These are phyloP conservation scores for Colletotrichum noveboracense DNA, from an alignment of 2,329 filamentous ascomycete genomes.

Conservation along the genomic window DNA sequence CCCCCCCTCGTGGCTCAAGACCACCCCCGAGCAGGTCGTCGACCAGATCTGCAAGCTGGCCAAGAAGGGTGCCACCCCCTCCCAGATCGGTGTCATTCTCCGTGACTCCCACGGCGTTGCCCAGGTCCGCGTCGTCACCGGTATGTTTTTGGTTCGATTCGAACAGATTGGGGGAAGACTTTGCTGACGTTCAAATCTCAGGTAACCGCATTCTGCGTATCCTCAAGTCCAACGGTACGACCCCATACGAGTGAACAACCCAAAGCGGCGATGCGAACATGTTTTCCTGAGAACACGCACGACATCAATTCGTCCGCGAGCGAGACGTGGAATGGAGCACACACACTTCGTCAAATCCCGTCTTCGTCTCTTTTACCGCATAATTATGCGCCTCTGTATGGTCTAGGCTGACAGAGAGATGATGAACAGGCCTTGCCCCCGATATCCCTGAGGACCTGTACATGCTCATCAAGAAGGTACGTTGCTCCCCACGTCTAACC, in stretches of 20 bases:
- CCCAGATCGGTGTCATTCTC: conserved; percentile 98
- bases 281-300: neutral
- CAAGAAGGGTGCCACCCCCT: conserved; percentile 97
- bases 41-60: conserved; percentile 99
- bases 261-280: conserved; percentile 5
- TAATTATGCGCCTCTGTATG: conserved; percentile 78
- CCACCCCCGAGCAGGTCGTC: conserved; percentile 96
- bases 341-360: neutral
- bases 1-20: conserved; percentile 96
- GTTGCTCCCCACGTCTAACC: neutral
- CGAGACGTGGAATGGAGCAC: neutral
- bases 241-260: conserved; percentile 40
- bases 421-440: conserved; percentile 87
- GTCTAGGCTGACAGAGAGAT: conserved; percentile 95
- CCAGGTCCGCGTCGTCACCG: conserved; percentile 96
- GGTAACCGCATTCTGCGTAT: conserved; percentile 99
- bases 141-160: conserved; percentile 58
- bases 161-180: neutral
- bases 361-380: conserved; percentile 20
- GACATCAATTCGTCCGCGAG: conserved; percentile 4
- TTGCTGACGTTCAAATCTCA: conserved; percentile 48
- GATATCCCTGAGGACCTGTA: conserved; percentile 99
- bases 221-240: conserved; percentile 95
- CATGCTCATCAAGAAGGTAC: conserved; percentile 99
- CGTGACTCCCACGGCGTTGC: conserved; percentile 98